These are phyloP conservation scores for Pleurotus ostreatus DNA, from an alignment of 768 basidiomycete genomes.

Conservation along the genomic window DNA sequence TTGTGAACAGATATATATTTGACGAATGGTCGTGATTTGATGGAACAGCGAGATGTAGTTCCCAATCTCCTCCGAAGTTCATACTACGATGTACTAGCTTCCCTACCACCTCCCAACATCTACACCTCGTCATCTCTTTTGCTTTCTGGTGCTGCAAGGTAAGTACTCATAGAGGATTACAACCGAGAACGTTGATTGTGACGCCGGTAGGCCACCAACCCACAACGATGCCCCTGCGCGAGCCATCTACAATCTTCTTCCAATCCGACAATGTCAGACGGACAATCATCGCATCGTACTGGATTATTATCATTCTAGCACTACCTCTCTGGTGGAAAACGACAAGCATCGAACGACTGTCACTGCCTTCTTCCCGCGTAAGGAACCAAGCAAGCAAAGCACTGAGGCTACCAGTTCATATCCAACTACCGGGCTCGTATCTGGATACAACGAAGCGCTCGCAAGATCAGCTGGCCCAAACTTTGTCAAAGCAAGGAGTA, in stretches of 20 bases:
- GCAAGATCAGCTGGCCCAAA: slow-evolving; percentile 16
- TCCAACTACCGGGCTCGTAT: slow-evolving; percentile 26
- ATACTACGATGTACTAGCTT: not conserved
- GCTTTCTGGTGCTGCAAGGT: too few species aligned
- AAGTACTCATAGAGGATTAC: too few species aligned
- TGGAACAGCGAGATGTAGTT: too few species aligned
- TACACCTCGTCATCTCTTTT: too few species aligned
- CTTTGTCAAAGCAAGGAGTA: slow-evolving; percentile 33
- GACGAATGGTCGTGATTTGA: too few species aligned
- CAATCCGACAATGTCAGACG: slow-evolving; percentile 49
- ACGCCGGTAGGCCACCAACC: too few species aligned
- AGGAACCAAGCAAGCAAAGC: slow-evolving; percentile 41
- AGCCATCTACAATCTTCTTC: slow-evolving; percentile 50
- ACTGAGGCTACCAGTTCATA: slow-evolving; percentile 42
- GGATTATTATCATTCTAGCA: slow-evolving; percentile 69
- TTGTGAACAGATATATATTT: too few species aligned
- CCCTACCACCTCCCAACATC: too few species aligned
- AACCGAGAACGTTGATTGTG: too few species aligned
- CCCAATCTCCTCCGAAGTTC: too few species aligned
- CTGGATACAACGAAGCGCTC: slow-evolving; percentile 10
- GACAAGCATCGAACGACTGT: slow-evolving; percentile 83
- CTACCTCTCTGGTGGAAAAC: slow-evolving; percentile 93
- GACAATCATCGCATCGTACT: slow-evolving; percentile 71
- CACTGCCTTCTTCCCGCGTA: slow-evolving; percentile 64
- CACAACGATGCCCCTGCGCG: slow-evolving; percentile 19